Base-by-base conservation (phyloP, 768 basidiomycete species). In the Suillus luteus region DNA sequence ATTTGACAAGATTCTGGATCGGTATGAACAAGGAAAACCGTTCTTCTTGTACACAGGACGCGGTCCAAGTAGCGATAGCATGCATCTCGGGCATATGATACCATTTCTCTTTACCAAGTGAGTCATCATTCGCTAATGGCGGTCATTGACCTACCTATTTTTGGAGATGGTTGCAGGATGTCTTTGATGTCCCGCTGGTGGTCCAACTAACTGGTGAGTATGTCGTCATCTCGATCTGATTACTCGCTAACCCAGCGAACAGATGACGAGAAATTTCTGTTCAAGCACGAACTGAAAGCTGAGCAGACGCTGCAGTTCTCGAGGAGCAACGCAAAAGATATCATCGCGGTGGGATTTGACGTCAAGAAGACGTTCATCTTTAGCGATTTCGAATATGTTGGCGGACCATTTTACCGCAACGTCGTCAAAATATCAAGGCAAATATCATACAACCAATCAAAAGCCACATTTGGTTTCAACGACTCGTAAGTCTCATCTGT, bases 241-340 rank as follows among this genome's bases (percentile, higher is more conserved):
- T 12, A 19, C 49, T 59, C 22, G 17, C 10, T 55, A 19, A 46
- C 19, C 43, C 24, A n/a, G 41, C 24, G 12, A 8, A 46, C 68
- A 93, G 97, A 99, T 71, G 97, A 99, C 75, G 97, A 99, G 75
- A 99, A 99, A 76, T 99, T 99, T 81, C 77, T 99, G 55, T 97
- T 99, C 85, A 96, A 99, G 76, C 92, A 95, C 62, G 91, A 92
- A 67, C 85, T 97, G 64, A 96, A 93, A 74, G 83, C 92, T 41
- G 93, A 98, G 67, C 90, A 98, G 73, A 91, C 92, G 24, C 86
- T 87, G 72, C 80, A 81, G 27, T 99, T 95, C 73, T 86, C 93
- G 9, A 84, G 85, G 62, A 85, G 86, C 72, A 99, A 99, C 72
- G 91, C 95, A n/a, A 86, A 85, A 68, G 96, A 99, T 75, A 96